A percentile compares a stretch with the other conserved stretches of the same genome.
Evolutionary conservation across 208 protist species (phyloP).

Genomic region (Herpetomonas muscarum): DNA sequence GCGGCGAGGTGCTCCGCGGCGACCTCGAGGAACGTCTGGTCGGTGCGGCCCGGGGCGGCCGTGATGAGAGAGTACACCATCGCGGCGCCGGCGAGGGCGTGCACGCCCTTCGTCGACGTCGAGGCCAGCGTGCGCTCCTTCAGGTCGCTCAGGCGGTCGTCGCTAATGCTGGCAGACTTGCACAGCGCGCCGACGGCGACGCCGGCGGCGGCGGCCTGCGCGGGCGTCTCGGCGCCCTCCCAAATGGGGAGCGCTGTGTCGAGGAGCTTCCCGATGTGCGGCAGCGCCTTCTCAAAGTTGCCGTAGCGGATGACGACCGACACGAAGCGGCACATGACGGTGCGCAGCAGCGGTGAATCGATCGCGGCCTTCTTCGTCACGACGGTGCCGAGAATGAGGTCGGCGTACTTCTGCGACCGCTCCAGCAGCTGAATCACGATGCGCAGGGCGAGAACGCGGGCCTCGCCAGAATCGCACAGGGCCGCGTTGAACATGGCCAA

Average conservation of each 20-base stretch:
- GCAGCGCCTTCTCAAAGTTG: conserved; percentile 66
- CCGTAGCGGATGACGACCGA: conserved; percentile 83
- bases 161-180: conserved; percentile 73
- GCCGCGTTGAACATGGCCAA: conserved; percentile 87
- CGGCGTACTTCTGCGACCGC: conserved; percentile 78
- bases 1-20: conserved; percentile 48
- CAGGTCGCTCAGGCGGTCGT: conserved; percentile 56
- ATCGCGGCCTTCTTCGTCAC: conserved; percentile 76
- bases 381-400: conserved; percentile 85
- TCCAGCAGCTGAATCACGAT: conserved; percentile 76
- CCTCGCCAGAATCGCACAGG: conserved; percentile 80
- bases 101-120: conserved; percentile 50
- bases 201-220: conserved; percentile 54
- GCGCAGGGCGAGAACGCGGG: conserved; percentile 68
- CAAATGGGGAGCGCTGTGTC: conserved; percentile 70
- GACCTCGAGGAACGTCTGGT: conserved; percentile 57
- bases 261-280: conserved; percentile 73
- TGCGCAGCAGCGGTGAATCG: conserved; percentile 71
- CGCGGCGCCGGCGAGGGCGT: conserved; percentile 72
- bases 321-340: conserved; percentile 89
- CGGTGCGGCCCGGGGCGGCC: conserved; percentile 44
- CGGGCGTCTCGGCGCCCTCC: conserved; percentile 66
- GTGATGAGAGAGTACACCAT: conserved; percentile 70
- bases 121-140: conserved; percentile 67
- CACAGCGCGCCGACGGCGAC: conserved; percentile 79